Evolutionary conservation across 257 asterid species (phyloP), one percentile per base, ranked within the genome.

Genomic region (Marsdenia floribunda): DNA sequence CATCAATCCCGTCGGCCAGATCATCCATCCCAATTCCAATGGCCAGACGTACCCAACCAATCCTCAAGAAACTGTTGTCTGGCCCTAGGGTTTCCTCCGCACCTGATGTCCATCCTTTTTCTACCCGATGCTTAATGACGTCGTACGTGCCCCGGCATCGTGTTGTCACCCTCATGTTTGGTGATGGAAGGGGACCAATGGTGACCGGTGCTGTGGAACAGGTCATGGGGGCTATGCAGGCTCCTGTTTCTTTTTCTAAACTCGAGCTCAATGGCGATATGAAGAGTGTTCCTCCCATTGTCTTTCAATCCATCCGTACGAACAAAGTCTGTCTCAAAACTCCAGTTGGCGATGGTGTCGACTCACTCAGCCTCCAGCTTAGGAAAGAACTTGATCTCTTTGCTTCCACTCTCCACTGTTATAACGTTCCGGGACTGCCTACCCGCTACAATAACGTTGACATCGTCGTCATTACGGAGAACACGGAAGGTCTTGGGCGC

Each of bases 111-210:
- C 63, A 60, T 49, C 77, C 77, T 29, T n/a, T 75, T 38, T 22
- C 78, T 18, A 64, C 92, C 77, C 93, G 98, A 88, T 93, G 96
- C 76, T 89, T 93, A 13, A 90, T n/a, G n/a, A n/a, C n/a, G n/a
- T n/a, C 98, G 59, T 93, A 93, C 83, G 91, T 93, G 98, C 98
- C 97, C 71, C 90, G 98, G 10, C 96, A 96, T 10, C 87, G 96
- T 7, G 77, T 91, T 14, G 96, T 92, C 10, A 95, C 99, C 1
- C 88, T 95, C 26, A 90, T 95, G n/a, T n/a, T n/a, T n/a, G n/a
- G n/a, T 0, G 98, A 95, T 73, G 99, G 99, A n/a, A 88, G 92
- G 63, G 99, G 99, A 0, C 98, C 99, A 16, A 87, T 90, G 18
- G 98, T 95, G 13, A 92, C 98, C 15, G 99, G 93, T 50, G 96